These are phyloP conservation scores for Lycium ferocissimum DNA, from an alignment of 257 asterid genomes.

Conservation along the genomic window DNA sequence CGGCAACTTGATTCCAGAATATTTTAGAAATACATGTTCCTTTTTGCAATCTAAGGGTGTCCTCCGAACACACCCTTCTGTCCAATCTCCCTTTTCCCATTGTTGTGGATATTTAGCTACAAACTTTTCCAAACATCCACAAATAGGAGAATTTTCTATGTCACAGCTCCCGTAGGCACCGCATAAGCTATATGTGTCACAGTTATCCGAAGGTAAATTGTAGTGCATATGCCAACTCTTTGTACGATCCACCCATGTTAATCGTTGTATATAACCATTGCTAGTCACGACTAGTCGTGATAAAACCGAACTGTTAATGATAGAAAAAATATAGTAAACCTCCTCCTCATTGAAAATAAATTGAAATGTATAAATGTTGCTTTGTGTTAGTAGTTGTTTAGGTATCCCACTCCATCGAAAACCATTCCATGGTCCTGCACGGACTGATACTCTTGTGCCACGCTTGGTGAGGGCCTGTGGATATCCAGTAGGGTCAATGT, in stretches of 20 bases:
- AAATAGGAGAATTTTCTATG: constrained; percentile 36
- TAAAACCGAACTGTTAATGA: constrained; percentile 30
- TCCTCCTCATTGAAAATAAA: constrained; percentile 19
- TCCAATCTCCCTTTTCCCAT: constrained; percentile 36
- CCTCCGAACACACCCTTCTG: constrained; percentile 39
- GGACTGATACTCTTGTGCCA: not conserved
- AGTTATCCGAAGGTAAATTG: constrained; percentile 37
- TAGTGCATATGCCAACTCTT: constrained; percentile 33
- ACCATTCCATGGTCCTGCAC: constrained; percentile 65
- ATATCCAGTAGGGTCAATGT: constrained; percentile 48
- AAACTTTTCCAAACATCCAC: constrained; percentile 44
- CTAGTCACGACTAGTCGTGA: constrained; percentile 34
- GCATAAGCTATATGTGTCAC: constrained; percentile 43
- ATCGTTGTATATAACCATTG: constrained; percentile 32
- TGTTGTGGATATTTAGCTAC: not conserved
- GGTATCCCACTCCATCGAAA: constrained; percentile 45
- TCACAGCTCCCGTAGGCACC: constrained; percentile 42
- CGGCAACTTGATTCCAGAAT: constrained; percentile 16
- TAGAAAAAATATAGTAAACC: not conserved
- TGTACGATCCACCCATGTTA: constrained; percentile 33
- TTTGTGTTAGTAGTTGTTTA: not conserved
- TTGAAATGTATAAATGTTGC: not conserved
- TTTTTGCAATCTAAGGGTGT: constrained; percentile 21
- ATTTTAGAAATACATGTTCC: not conserved
- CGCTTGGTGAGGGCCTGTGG: constrained; percentile 41